Evolutionary conservation across 2,329 filamentous ascomycete species (phyloP).

Genomic region (Scedosporium dehoogii): DNA sequence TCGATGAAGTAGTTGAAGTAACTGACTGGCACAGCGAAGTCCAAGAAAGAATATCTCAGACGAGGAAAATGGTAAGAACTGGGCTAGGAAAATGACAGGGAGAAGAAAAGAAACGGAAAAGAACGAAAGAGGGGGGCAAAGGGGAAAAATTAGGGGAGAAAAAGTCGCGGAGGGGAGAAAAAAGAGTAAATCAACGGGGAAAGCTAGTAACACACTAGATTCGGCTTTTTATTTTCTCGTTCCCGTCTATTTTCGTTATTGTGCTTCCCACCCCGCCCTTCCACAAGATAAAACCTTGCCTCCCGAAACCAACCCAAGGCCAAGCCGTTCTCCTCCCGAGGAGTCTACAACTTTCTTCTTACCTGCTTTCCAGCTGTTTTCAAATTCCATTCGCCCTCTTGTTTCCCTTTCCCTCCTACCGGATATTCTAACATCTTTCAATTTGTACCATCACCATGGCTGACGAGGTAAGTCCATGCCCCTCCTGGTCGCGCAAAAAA

Average conservation of each 20-base stretch:
- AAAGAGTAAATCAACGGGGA: neutral
- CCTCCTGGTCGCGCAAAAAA: conserved; percentile 2
- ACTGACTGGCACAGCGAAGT: no score
- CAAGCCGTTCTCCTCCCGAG: conserved; percentile 4
- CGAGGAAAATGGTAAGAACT: no score
- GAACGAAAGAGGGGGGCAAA: no score
- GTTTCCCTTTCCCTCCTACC: conserved; percentile 18
- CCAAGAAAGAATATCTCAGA: no score
- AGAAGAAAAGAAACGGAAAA: no score
- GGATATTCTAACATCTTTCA: conserved; percentile 6
- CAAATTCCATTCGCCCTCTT: conserved; percentile 11
- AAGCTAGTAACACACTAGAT: neutral
- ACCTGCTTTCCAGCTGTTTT: conserved; percentile 17
- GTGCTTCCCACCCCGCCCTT: conserved; percentile 5
- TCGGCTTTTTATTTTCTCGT: neutral
- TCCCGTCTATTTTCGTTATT: conserved; percentile 2
- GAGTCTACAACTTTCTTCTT: conserved; percentile 13
- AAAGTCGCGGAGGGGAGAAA: no score
- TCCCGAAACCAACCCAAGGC: conserved; percentile 7
- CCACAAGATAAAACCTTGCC: conserved; percentile 9
- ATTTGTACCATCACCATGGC: conserved; percentile 3
- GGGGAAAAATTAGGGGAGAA: no score
- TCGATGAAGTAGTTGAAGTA: no score
- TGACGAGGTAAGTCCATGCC: conserved; percentile 5
- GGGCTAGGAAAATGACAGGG: no score